Evolutionary conservation across 768 basidiomycete species (phyloP).

Genomic region (Termitomyces heimii): DNA sequence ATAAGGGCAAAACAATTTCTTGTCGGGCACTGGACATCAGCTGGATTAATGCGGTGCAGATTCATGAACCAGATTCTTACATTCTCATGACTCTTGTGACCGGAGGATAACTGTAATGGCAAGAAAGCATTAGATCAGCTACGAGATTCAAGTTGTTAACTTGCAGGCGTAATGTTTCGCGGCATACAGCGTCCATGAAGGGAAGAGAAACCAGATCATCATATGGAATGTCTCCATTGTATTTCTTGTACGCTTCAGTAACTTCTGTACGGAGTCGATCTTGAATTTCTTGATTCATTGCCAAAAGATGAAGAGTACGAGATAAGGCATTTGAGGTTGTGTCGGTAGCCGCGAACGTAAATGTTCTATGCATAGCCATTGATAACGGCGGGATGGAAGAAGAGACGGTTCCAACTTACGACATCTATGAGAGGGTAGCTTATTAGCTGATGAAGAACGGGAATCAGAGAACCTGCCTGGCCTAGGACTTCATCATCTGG

Average conservation of each 20-base stretch:
- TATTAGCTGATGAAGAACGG: neutral
- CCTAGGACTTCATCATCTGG: constrained; percentile 21
- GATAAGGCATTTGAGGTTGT: constrained; percentile 26
- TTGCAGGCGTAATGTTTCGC: constrained; percentile 17
- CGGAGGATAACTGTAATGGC: constrained; percentile 10
- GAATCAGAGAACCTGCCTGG: constrained; percentile 12
- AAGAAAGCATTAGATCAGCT: neutral
- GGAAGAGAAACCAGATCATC: constrained; percentile 17
- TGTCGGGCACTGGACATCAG: constrained; percentile 18
- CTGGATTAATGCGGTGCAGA: constrained; percentile 8
- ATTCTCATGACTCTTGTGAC: constrained; percentile 15
- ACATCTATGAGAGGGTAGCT: constrained; percentile 4
- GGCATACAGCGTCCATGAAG: constrained; percentile 18
- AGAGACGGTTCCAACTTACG: constrained; percentile 3
- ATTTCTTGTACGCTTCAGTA: constrained; percentile 13
- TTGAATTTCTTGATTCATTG: constrained; percentile 13
- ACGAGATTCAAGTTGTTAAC: constrained; percentile 7
- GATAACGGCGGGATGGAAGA: no score
- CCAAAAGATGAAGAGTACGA: constrained; percentile 20
- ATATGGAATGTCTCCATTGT: constrained; percentile 13
- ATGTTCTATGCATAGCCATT: constrained; percentile 9
- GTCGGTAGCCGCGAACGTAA: constrained; percentile 27
- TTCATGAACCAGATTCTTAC: constrained; percentile 4
- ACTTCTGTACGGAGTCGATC: constrained; percentile 33
- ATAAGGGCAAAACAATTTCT: constrained; percentile 28